These are phyloP conservation scores for Phallus indusiatus DNA, from an alignment of 768 basidiomycete species.

Conservation along the genomic window DNA sequence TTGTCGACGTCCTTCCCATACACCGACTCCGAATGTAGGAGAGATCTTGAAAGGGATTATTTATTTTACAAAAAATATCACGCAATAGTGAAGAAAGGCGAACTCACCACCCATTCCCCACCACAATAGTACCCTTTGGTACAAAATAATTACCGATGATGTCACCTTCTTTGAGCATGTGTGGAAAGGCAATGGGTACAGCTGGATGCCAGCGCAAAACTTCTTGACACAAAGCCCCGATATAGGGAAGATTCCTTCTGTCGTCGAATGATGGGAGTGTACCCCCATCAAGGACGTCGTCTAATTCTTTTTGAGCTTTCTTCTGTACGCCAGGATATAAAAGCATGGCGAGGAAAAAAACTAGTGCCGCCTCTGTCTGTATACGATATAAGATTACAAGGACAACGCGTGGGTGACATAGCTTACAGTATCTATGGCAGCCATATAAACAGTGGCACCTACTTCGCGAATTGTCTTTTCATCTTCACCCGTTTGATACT, in stretches of 20 bases:
- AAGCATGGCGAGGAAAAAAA: neutral
- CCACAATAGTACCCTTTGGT: conserved; percentile 11
- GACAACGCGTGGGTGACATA: neutral
- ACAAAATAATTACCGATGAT: conserved; percentile 8
- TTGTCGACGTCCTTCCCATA: neutral
- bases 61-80: neutral
- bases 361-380: neutral
- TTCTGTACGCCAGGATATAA: neutral
- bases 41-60: neutral
- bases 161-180: conserved; percentile 5
- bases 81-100: neutral
- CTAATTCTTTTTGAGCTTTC: conserved; percentile 2
- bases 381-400: neutral
- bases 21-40: neutral
- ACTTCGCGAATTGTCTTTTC: neutral
- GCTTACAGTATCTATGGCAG: neutral
- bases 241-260: conserved; percentile 13
- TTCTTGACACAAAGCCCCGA: conserved; percentile 12
- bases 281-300: neutral
- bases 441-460: neutral
- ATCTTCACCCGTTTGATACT: neutral
- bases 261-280: conserved; percentile 9
- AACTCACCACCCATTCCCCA: conserved; percentile 12
- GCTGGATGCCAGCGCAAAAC: conserved; percentile 12
- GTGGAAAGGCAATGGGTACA: conserved; percentile 8